Percentiles rank a stretch among this genome's conserved stretches.
Evolutionary conservation across 148 eudicot species (phyloP).

Genomic region (Nepenthes gracilis): DNA sequence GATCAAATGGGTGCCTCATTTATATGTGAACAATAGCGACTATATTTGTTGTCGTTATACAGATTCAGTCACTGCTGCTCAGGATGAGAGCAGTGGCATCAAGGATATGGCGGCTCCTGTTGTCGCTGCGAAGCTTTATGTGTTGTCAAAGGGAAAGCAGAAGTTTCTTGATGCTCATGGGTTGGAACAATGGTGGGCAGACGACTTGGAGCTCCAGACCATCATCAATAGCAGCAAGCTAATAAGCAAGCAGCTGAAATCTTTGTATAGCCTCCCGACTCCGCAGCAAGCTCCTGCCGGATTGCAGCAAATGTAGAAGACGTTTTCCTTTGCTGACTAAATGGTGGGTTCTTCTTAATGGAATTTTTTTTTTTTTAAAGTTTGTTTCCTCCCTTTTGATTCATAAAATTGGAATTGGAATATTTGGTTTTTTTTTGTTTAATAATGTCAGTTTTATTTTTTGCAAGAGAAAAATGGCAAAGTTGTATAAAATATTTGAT

Average conservation of each 20-base stretch:
- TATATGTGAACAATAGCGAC: slow-evolving; percentile 82
- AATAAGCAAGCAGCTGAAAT: slow-evolving; percentile 62
- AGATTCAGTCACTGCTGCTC: slow-evolving; percentile 28
- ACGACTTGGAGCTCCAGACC: slow-evolving; percentile 64
- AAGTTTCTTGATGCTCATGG: slow-evolving; percentile 85
- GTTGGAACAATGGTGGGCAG: slow-evolving; percentile 95
- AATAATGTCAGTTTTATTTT: too few species aligned
- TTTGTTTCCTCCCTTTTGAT: too few species aligned
- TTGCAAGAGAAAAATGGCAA: too few species aligned
- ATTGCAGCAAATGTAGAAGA: too few species aligned
- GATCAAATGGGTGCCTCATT: slow-evolving; percentile 68
- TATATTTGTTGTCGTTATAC: slow-evolving; percentile 75
- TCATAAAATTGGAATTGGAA: too few species aligned
- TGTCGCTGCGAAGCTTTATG: slow-evolving; percentile 60
- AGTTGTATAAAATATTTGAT: too few species aligned
- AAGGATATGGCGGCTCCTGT: slow-evolving; percentile 42
- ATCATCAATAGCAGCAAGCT: slow-evolving; percentile 69
- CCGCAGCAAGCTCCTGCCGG: slow-evolving; percentile 17
- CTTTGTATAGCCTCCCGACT: slow-evolving; percentile 55
- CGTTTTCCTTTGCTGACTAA: too few species aligned
- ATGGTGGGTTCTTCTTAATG: too few species aligned
- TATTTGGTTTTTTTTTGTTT: too few species aligned
- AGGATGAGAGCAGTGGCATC: slow-evolving; percentile 9
- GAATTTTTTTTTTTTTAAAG: too few species aligned
- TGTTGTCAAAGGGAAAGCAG: slow-evolving; percentile 78